Percentiles rank a stretch among this genome's conserved stretches.
phyloP scores from a whole-genome alignment of 202 grass and related monocot genomes.

The Setaria viridis region DNA sequence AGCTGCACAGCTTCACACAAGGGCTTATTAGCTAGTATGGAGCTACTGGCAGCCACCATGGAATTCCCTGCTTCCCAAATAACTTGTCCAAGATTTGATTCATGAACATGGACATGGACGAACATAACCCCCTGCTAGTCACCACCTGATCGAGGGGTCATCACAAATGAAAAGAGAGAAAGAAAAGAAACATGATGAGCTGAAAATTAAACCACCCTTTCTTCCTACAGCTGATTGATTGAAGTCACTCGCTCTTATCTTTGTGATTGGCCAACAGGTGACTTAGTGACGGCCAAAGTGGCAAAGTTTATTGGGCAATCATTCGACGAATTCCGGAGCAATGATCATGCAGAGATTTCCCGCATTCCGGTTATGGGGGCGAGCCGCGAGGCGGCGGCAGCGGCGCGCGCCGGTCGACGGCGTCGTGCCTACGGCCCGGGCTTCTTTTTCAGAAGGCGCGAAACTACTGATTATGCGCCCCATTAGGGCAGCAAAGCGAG shows the following conservation, averaged over 20 bases:
- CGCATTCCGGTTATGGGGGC: conserved; percentile 25
- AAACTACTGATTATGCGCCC: conserved; percentile 57
- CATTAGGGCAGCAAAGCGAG: conserved; percentile 52
- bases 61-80: neutral
- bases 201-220: neutral
- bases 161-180: no score
- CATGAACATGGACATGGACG: neutral
- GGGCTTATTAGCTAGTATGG: neutral
- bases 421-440: conserved; percentile 34
- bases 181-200: neutral
- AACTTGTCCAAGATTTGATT: neutral
- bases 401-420: conserved; percentile 47
- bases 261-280: conserved; percentile 27
- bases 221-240: conserved; percentile 22
- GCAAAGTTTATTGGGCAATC: conserved; percentile 21
- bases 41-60: neutral
- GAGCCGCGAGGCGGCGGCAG: neutral
- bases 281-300: neutral
- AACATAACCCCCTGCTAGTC: neutral
- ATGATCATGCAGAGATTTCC: conserved; percentile 46
- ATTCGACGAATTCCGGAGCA: conserved; percentile 48
- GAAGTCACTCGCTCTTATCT: conserved; percentile 1
- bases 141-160: no score
- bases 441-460: conserved; percentile 43
- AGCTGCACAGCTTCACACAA: conserved; percentile 9